Evolutionary conservation across 2,329 filamentous ascomycete species (phyloP).

Genomic region (Chrysoporthe deuterocubensis): DNA sequence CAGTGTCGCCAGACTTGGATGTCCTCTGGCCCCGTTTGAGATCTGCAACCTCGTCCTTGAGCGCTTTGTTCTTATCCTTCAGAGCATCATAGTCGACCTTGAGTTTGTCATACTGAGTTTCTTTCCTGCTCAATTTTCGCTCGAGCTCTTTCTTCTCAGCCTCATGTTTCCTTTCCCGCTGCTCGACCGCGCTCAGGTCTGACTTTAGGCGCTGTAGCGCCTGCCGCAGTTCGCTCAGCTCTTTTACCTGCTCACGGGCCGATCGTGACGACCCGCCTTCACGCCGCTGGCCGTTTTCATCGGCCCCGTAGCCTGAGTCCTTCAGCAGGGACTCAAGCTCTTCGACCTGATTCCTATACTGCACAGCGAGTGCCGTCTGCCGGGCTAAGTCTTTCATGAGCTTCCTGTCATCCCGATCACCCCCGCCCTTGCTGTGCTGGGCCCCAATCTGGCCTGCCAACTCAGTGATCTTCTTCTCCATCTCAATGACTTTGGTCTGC

Average conservation of each 20-base stretch:
- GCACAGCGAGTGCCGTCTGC: conserved; percentile 60
- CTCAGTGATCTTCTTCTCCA: conserved; percentile 66
- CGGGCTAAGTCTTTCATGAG: conserved; percentile 58
- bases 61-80: conserved; percentile 60
- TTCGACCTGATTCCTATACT: conserved; percentile 63
- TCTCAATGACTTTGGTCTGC: conserved; percentile 64
- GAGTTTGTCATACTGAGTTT: conserved; percentile 44
- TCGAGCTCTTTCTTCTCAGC: conserved; percentile 43
- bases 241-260: conserved; percentile 57
- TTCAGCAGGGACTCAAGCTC: conserved; percentile 59
- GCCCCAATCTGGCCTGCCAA: conserved; percentile 60
- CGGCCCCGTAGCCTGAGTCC: conserved; percentile 40
- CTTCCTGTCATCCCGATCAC: conserved; percentile 48
- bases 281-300: conserved; percentile 39
- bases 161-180: conserved; percentile 44
- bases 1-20: conserved; percentile 42
- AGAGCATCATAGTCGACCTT: conserved; percentile 57
- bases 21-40: conserved; percentile 57
- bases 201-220: conserved; percentile 58
- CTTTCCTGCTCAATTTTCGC: conserved; percentile 34
- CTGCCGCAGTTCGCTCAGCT: conserved; percentile 54
- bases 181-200: conserved; percentile 53
- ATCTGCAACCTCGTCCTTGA: conserved; percentile 60
- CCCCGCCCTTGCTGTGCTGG: conserved; percentile 42
- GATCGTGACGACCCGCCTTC: conserved; percentile 52